phyloP scores from a whole-genome alignment of 2,329 filamentous ascomycete genomes.

The Cryphonectria nitschkei region DNA sequence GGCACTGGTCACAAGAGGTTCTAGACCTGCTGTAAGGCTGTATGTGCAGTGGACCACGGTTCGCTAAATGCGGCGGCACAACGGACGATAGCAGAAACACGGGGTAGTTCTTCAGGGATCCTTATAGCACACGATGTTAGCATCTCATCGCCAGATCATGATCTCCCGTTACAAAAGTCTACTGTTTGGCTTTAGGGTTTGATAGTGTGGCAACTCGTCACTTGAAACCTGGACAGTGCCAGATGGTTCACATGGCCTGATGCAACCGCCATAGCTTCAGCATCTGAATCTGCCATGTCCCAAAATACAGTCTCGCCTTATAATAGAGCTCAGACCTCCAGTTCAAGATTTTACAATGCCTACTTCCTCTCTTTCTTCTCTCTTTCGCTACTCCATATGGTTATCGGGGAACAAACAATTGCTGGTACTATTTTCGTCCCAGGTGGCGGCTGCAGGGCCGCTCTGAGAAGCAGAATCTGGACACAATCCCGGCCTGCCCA shows the following conservation, averaged over 20 bases:
- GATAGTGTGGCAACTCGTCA: constrained; percentile 11
- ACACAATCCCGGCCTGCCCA: constrained; percentile 18
- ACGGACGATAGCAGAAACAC: constrained; percentile 12
- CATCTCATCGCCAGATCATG: background rate
- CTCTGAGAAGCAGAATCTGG: constrained; percentile 20
- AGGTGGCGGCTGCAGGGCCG: constrained; percentile 16
- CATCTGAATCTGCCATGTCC: background rate
- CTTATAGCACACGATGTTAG: background rate
- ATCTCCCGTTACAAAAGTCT: background rate
- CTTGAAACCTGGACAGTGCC: constrained; percentile 23
- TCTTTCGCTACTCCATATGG: background rate
- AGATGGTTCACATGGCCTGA: constrained; percentile 25
- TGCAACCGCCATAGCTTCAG: constrained; percentile 14
- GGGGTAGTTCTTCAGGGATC: background rate
- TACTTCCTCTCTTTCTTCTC: background rate
- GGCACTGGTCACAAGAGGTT: background rate
- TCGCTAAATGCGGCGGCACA: background rate
- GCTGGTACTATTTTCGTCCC: constrained; percentile 10
- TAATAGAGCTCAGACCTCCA: background rate
- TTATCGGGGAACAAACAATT: background rate
- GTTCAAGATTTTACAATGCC: background rate
- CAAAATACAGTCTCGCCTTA: background rate
- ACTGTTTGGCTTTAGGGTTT: background rate
- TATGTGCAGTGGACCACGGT: background rate
- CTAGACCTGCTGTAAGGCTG: background rate